Base-by-base conservation (phyloP, 257 asterid species). In the Dorcoceras hygrometricum region DNA sequence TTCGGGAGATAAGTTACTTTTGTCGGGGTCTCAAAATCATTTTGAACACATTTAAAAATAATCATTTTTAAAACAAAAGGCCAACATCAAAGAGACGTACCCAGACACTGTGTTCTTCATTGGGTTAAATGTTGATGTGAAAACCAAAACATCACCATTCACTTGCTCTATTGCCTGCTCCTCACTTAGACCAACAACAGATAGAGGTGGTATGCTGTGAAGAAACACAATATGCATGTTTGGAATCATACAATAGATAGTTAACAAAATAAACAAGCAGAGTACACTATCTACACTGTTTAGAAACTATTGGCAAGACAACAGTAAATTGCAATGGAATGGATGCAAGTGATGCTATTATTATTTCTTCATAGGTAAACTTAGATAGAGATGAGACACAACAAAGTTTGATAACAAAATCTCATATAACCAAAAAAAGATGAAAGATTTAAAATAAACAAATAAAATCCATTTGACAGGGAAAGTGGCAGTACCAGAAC, bases 41-140 rank as follows among this genome's bases (percentile, higher is more conserved):
- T 12, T 10, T 34, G 8, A 34, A 34, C 14, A 31, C 10, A 31
- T 28, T 28, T 28, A 28, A 31, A 63, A 20, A 43, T 4, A 59
- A 25, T 22, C 18, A 23, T 56, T 22, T 18, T 16, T 61, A 58
- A 57, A 57, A 63, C 34, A 61, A 6, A 57, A 67, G 34, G 58
- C 43, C 23, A 23, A 36, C 9, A 23, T 24, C 39, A 48, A 32
- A 55, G 1, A 51, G 66, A 62, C 79, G 53, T 88, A 90, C 97
- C 99, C 96, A 20, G 99, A 94, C 61, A 94, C 80, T 22, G 96
- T 87, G 86, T 94, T 94, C 87, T 88, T 90, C 99, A 90, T 94
- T 58, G 99, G 97, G 77, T 90, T 94, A 73, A 94, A 94, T 20
- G 97, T 20, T 22, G 99, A 90, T 36, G 96, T 85, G 80, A 86